Conservation (phyloP, 345 rosid genomes). For the Bruguiera parviflora region DNA sequence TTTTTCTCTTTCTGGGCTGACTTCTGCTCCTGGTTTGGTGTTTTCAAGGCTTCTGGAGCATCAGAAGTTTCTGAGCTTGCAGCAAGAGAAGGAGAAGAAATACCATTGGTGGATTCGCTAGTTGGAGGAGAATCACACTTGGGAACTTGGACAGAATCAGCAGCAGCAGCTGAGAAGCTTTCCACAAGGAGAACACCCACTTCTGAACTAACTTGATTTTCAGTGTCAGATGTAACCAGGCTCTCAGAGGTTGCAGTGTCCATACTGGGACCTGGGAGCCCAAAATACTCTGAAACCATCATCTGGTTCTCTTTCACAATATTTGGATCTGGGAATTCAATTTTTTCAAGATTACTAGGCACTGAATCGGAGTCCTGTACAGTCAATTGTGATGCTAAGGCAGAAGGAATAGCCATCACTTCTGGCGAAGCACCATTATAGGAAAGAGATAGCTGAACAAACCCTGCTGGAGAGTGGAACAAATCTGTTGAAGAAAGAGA, state of each 20-base stretch:
- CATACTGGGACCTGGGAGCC: constrained; percentile 48
- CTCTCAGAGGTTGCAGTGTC: constrained; percentile 71
- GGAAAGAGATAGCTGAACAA: constrained; percentile 75
- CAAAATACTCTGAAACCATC: constrained; percentile 95
- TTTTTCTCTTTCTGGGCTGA: constrained; percentile 43
- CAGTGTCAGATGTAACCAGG: constrained; percentile 56
- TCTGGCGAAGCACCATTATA: constrained; percentile 84
- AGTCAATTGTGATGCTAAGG: constrained; percentile 38
- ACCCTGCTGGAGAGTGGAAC: constrained; percentile 96
- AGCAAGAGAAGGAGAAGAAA: constrained; percentile 61
- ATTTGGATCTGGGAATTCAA: constrained; percentile 97
- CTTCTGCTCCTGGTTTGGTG: constrained; percentile 37
- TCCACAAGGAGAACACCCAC: constrained; percentile 40
- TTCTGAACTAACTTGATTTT: constrained; percentile 46
- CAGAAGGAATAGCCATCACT: constrained; percentile 63
- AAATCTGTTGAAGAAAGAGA: constrained; percentile 93
- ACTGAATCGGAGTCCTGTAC: constrained; percentile 45
- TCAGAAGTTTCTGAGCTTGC: constrained; percentile 63
- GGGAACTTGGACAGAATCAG: constrained; percentile 46
- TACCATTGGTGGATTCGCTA: constrained; percentile 72
- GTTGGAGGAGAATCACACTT: constrained; percentile 75
- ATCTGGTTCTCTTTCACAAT: constrained; percentile 82
- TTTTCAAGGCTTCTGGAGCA: constrained; percentile 24
- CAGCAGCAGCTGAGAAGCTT: constrained; percentile 42
- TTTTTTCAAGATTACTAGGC: constrained; percentile 58